Conservation (phyloP, 1,284 basidiomycete genomes). For the Sporisorium scitamineum region DNA sequence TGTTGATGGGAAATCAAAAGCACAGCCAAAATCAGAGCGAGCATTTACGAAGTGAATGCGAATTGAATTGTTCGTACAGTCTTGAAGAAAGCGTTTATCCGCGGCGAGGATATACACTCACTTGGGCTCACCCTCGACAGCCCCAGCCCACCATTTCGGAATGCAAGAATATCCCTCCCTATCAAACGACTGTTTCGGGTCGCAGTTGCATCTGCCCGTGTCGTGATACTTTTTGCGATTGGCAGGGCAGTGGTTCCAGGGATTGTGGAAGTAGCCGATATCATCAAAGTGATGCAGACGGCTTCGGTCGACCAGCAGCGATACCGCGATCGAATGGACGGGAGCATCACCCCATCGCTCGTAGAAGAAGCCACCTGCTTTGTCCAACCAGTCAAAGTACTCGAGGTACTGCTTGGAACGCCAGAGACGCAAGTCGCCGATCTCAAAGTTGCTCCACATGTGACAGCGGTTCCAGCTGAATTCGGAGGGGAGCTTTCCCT, state of each 20-base stretch:
- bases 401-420: conserved; percentile 79
- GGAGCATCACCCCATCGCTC: conserved; percentile 86
- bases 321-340: conserved; percentile 69
- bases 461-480: conserved; percentile 78
- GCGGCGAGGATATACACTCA: not conserved
- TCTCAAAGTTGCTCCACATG: conserved; percentile 77
- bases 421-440: conserved; percentile 81
- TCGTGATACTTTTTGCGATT: conserved; percentile 63
- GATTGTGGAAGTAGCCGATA: conserved; percentile 65
- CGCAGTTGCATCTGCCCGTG: conserved; percentile 61
- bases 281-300: conserved; percentile 59
- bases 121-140: conserved; percentile 55
- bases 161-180: conserved; percentile 59
- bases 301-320: conserved; percentile 53
- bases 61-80: not conserved
- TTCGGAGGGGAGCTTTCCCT: conserved; percentile 71
- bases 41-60: too few species aligned
- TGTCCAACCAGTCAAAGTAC: conserved; percentile 84
- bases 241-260: conserved; percentile 63
- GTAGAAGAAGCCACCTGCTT: conserved; percentile 76
- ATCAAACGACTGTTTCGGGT: conserved; percentile 63
- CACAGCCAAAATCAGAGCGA: too few species aligned
- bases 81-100: not conserved
- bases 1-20: too few species aligned
- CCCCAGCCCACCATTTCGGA: conserved; percentile 57